Base-by-base conservation (phyloP, 768 basidiomycete genomes). In the Mycena venus region DNA sequence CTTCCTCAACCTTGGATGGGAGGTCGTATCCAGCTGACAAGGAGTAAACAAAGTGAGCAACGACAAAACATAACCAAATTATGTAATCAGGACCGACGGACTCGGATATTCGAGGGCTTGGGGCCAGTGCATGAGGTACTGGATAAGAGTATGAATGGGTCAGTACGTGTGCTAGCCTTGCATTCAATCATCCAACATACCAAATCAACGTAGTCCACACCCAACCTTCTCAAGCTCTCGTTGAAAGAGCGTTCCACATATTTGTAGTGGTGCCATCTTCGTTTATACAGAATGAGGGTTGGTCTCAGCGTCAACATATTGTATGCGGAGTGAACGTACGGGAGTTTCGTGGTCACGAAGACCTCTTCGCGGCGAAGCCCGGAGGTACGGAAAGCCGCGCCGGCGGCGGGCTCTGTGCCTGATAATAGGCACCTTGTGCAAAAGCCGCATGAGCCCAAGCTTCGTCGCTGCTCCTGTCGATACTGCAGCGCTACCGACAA, bases 51-150 rank as follows among this genome's bases (percentile, higher is more conserved):
- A 21, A n/a, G n/a, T 25, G 10, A 23, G 7, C n/a, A n/a, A n/a
- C n/a, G n/a, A n/a, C n/a, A n/a, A n/a, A n/a, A n/a, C n/a, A n/a
- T n/a, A n/a, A n/a, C n/a, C n/a, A n/a, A n/a, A n/a, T n/a, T n/a
- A n/a, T n/a, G n/a, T n/a, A n/a, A n/a, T n/a, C n/a, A n/a, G n/a
- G n/a, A n/a, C n/a, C n/a, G 38, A 19, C 63, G 21, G 55, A 85
- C 85, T 78, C 36, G 83, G 82, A 69, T 82, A 82, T 23, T 75
- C 75, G 25, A 84, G 70, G 29, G 77, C 77, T 79, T 88, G 87
- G 29, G 89, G 90, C 85, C 86, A 90, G 70, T 91, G 90, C 59
- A 90, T 78, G 8, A 91, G 82, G 68, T 87, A 90, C 88, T 90
- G 62, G 27, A 17, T 27, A 10, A 5, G 65, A 49, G n/a, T n/a